These are phyloP conservation scores for Bathelium albidoporum DNA, from an alignment of 495 filamentous ascomycete species.

Conservation along the genomic window DNA sequence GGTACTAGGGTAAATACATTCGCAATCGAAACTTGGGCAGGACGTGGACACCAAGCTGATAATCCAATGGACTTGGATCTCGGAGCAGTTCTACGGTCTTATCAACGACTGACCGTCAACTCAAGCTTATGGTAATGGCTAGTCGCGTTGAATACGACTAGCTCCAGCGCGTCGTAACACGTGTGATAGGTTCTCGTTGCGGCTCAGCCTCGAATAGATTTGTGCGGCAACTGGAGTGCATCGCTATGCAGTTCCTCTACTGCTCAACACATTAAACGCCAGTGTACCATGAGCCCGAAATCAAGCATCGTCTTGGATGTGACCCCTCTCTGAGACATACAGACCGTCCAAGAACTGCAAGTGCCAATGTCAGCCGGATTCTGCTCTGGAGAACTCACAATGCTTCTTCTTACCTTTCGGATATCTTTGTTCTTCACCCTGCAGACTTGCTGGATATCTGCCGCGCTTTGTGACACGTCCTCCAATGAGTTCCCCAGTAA, in stretches of 20 bases:
- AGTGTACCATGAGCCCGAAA: neutral
- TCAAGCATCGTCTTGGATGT: slow-evolving; percentile 62
- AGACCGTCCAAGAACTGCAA: slow-evolving; percentile 95
- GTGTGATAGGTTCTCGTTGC: no score
- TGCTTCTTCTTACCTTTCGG: slow-evolving; percentile 66
- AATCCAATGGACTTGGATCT: no score
- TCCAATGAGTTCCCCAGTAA: slow-evolving; percentile 90
- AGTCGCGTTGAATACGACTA: no score
- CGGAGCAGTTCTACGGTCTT: no score
- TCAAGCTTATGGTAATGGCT: no score
- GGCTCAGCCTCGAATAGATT: neutral
- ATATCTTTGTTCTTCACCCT: slow-evolving; percentile 99
- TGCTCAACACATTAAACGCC: neutral
- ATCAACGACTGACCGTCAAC: no score
- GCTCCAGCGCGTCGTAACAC: no score
- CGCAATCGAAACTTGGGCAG: no score
- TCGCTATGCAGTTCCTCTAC: neutral
- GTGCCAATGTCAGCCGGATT: slow-evolving; percentile 27
- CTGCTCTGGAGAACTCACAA: slow-evolving; percentile 2
- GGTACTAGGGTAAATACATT: no score
- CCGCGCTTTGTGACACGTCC: slow-evolving; percentile 91
- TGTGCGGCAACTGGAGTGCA: neutral
- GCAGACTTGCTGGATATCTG: slow-evolving; percentile 99
- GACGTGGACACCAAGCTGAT: no score
- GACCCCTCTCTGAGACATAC: slow-evolving; percentile 95